These are phyloP conservation scores for Avena insularis DNA, from an alignment of 176 grass and related monocot genomes.

Conservation along the genomic window DNA sequence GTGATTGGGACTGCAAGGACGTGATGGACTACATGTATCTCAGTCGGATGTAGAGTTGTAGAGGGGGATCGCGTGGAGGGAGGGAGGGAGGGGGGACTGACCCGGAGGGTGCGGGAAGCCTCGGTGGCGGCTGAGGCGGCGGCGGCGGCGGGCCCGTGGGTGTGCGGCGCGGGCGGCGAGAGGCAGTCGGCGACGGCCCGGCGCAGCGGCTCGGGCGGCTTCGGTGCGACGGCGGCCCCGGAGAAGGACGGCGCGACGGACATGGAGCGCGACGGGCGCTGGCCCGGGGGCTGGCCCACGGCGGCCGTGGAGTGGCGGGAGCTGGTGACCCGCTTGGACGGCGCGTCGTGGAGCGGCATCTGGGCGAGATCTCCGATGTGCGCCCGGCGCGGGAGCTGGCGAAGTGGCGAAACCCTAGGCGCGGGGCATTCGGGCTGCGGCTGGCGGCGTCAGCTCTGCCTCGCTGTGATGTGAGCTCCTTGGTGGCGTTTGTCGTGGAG, in stretches of 20 bases:
- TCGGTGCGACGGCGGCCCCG: slow-evolving; percentile 37
- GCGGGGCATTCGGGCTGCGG: background rate
- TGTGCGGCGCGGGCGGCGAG: slow-evolving; percentile 73
- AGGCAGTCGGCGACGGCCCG: slow-evolving; percentile 95
- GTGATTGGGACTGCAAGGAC: background rate
- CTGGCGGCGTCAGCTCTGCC: no score
- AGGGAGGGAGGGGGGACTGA: slow-evolving; percentile 8
- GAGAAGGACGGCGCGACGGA: slow-evolving; percentile 53
- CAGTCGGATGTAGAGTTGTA: background rate
- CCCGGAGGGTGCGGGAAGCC: slow-evolving; percentile 83
- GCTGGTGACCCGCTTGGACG: slow-evolving; percentile 53
- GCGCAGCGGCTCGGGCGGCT: slow-evolving; percentile 87
- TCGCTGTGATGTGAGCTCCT: no score
- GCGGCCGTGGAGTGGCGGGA: slow-evolving; percentile 38
- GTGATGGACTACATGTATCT: background rate
- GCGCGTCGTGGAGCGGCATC: slow-evolving; percentile 64
- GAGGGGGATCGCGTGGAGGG: background rate
- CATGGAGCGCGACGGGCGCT: slow-evolving; percentile 45
- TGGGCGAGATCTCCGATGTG: slow-evolving; percentile 11
- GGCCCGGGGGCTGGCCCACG: slow-evolving; percentile 35
- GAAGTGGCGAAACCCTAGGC: slow-evolving; percentile 6
- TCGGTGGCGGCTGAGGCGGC: slow-evolving; percentile 42
- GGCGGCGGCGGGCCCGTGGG: slow-evolving; percentile 61
- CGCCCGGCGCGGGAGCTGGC: background rate
- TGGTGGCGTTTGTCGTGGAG: no score